Evolutionary conservation across 768 basidiomycete species (phyloP).

Genomic region (Trametes maxima): DNA sequence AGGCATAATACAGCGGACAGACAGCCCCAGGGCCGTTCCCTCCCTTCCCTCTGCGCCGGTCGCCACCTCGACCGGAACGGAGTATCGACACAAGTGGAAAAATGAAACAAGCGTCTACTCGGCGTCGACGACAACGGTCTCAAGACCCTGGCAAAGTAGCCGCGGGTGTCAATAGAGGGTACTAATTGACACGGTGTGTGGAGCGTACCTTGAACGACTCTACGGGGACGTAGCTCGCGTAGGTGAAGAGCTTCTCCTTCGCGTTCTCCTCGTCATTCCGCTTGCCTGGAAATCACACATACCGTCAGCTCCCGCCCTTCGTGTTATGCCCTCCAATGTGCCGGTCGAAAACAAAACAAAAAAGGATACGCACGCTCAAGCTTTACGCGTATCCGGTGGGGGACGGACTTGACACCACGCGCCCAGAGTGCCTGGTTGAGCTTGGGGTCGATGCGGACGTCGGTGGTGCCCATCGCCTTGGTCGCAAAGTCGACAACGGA

Average conservation of each 20-base stretch:
- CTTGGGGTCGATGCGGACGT: slow-evolving; percentile 93
- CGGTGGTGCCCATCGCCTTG: slow-evolving; percentile 93
- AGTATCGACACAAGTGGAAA: slow-evolving; percentile 20
- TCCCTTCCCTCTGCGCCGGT: slow-evolving; percentile 20
- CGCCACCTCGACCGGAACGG: slow-evolving; percentile 9
- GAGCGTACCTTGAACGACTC: slow-evolving; percentile 78
- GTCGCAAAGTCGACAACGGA: slow-evolving; percentile 89
- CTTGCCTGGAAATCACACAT: slow-evolving; percentile 60
- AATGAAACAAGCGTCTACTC: slow-evolving; percentile 51
- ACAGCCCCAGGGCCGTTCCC: slow-evolving; percentile 11
- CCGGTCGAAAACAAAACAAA: neutral
- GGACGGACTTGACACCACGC: slow-evolving; percentile 91
- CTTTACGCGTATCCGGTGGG: slow-evolving; percentile 88
- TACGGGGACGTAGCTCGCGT: slow-evolving; percentile 82
- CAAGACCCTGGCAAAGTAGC: slow-evolving; percentile 62
- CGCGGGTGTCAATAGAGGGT: slow-evolving; percentile 15
- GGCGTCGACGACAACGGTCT: slow-evolving; percentile 81
- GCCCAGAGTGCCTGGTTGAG: slow-evolving; percentile 97
- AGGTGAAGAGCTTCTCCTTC: slow-evolving; percentile 96
- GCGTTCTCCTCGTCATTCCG: slow-evolving; percentile 99
- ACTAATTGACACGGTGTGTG: neutral
- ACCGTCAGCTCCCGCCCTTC: neutral
- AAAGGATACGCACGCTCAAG: slow-evolving; percentile 75
- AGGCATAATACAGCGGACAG: slow-evolving; percentile 26
- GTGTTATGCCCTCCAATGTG: neutral